Conservation (phyloP, 768 basidiomycete genomes). For the Leucocoprinus leucothites region DNA sequence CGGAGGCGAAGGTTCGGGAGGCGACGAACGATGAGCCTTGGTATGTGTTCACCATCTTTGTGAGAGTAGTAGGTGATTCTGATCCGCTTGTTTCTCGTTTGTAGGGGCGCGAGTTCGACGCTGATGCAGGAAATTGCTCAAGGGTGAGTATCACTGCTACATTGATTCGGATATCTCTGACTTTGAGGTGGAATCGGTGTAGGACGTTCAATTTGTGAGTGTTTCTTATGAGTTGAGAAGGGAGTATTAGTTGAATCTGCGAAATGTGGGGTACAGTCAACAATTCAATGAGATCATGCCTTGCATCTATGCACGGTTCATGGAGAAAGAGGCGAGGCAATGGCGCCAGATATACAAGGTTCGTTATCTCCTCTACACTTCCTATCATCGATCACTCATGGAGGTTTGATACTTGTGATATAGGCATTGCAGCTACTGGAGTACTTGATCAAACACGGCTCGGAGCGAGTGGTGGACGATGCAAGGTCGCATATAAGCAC, state of each 20-base stretch:
- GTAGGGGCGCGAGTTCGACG: conserved; percentile 95
- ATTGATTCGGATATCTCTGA: background rate
- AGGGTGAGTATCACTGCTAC: conserved; percentile 72
- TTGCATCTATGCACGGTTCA: conserved; percentile 89
- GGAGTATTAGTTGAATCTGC: background rate
- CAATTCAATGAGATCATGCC: conserved; percentile 99
- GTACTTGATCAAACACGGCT: conserved; percentile 95
- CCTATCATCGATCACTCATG: background rate
- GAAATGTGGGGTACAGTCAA: conserved; percentile 70
- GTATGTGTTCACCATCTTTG: conserved; percentile 44
- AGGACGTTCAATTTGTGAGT: conserved; percentile 98
- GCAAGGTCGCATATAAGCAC: conserved; percentile 92
- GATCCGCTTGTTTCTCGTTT: conserved; percentile 8
- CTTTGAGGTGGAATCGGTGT: background rate
- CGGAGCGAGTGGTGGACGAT: conserved; percentile 97
- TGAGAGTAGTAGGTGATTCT: background rate
- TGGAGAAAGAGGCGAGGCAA: conserved; percentile 97
- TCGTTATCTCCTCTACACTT: conserved; percentile 7
- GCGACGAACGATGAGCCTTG: conserved; percentile 99
- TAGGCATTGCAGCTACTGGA: conserved; percentile 91
- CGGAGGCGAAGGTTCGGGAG: conserved; percentile 94
- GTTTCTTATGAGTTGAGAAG: background rate
- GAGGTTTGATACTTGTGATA: background rate
- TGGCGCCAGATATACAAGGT: conserved; percentile 99
- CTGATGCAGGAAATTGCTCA: conserved; percentile 98